Base-by-base conservation (phyloP, 441 rosid species). In the Adansonia grandidieri region DNA sequence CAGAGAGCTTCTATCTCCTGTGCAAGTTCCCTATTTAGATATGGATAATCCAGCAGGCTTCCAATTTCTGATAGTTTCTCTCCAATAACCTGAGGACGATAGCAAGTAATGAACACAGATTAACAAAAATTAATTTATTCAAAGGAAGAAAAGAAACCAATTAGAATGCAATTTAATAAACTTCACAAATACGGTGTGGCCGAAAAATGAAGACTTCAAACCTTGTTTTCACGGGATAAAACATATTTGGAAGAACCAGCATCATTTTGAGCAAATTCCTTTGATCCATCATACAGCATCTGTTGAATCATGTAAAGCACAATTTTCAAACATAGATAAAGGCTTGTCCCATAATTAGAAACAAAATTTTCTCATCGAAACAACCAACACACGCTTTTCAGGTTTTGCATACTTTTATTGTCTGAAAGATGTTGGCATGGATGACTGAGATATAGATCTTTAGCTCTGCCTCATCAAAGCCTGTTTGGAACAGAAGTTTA, bases 371-470 rank as follows among this genome's bases (percentile, higher is more conserved):
- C 82, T 51, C 71, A 47, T 62, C 69, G 86, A 89, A 89, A 84
- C 84, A 88, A 89, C 91, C 84, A 78, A 92, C 95, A 93, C 92
- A 91, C 90, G 92, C 86, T 83, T 84, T 66, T 85, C 85, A 84
- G 84, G 87, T 86, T 82, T 85, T 93, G 89, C 97, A 79, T 94
- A 96, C 99, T 91, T 96, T 96, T 89, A 96, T 91, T 81, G 97
- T 92, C 91, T 96, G 98, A 86, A 90, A 96, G 68, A 94, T 88
- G 86, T 96, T 96, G 88, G 99, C 99, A 84, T 96, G 97, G 75
- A 96, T 90, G 88, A 96, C 97, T 22, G 99, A 82, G 74, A 90
- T 86, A 78, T 94, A 96, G 87, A 91, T 94, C 91, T 87, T 92
- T 79, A 92, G 88, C 80, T 96, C 99, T 19, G 87, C 81, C 78